phyloP scores from a whole-genome alignment of 108 stramenopile species.

The Cyclotella kingstonii region DNA sequence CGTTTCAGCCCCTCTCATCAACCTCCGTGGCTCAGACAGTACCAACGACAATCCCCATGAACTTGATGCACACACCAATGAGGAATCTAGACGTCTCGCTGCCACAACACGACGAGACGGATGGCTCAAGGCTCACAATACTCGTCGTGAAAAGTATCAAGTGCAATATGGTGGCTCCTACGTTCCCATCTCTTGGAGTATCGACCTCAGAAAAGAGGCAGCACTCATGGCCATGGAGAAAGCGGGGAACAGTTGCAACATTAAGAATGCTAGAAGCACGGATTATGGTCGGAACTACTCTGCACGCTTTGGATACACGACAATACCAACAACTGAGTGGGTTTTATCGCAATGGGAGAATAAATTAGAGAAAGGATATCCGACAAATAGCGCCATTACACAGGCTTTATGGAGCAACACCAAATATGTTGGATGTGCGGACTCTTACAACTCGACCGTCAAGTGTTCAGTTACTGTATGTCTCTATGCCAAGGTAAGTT shows the following conservation, averaged over 20 bases:
- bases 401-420: slow-evolving; percentile 11
- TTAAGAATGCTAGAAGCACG: neutral
- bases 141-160: neutral
- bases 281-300: neutral
- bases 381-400: neutral
- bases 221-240: neutral
- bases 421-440: slow-evolving; percentile 7
- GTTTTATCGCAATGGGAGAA: slow-evolving; percentile 1
- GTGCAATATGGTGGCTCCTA: neutral
- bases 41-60: no score
- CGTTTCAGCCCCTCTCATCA: no score
- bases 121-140: slow-evolving; percentile 3
- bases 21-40: neutral
- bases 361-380: neutral
- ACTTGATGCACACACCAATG: no score
- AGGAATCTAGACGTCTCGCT: neutral
- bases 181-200: neutral
- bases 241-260: neutral
- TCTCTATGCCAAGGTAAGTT: slow-evolving; percentile 10
- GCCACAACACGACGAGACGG: neutral
- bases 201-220: neutral
- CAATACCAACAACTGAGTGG: slow-evolving; percentile 2
- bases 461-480: slow-evolving; percentile 7
- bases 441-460: neutral
- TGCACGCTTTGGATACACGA: neutral